phyloP scores from a whole-genome alignment of 73 alveolate species.

The Durusdinium trenchii region DNA sequence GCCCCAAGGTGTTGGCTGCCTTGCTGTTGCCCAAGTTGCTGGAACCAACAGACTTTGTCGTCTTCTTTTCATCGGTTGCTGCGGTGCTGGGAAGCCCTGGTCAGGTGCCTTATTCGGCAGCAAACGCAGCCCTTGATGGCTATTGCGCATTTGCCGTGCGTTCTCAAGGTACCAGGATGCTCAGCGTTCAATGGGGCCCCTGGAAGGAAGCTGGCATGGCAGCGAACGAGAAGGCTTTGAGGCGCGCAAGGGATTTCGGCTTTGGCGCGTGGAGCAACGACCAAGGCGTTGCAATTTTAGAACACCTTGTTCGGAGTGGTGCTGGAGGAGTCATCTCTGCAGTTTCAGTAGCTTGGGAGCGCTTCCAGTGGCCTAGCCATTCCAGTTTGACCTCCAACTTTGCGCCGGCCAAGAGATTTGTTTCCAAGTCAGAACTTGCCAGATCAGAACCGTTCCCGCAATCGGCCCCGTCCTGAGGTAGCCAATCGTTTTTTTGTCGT shows the following conservation, averaged over 20 bases:
- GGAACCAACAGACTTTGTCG: neutral
- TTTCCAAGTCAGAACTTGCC: too few relatives aligned
- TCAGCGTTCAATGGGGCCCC: slow-evolving; percentile 60
- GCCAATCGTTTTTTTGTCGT: too few relatives aligned
- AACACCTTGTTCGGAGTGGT: neutral
- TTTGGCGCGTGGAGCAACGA: neutral
- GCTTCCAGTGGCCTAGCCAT: slow-evolving; percentile 12
- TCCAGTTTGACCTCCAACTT: neutral
- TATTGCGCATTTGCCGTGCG: neutral
- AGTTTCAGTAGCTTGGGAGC: neutral
- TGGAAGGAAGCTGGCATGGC: slow-evolving; percentile 46
- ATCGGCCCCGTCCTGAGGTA: too few relatives aligned
- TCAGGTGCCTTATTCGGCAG: slow-evolving; percentile 24
- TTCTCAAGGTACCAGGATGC: neutral
- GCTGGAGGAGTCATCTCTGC: neutral
- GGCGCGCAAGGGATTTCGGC: neutral
- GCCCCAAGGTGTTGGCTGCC: slow-evolving; percentile 10
- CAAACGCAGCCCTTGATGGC: slow-evolving; percentile 18
- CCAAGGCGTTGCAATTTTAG: neutral
- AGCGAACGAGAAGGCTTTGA: neutral
- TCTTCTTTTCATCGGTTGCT: neutral
- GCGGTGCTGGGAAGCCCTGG: slow-evolving; percentile 16
- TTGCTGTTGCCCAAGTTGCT: slow-evolving; percentile 27
- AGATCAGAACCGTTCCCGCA: too few relatives aligned
- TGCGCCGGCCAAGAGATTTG: too few relatives aligned